phyloP scores from a whole-genome alignment of 2,329 filamentous ascomycete species.

The Didymella pomorum region DNA sequence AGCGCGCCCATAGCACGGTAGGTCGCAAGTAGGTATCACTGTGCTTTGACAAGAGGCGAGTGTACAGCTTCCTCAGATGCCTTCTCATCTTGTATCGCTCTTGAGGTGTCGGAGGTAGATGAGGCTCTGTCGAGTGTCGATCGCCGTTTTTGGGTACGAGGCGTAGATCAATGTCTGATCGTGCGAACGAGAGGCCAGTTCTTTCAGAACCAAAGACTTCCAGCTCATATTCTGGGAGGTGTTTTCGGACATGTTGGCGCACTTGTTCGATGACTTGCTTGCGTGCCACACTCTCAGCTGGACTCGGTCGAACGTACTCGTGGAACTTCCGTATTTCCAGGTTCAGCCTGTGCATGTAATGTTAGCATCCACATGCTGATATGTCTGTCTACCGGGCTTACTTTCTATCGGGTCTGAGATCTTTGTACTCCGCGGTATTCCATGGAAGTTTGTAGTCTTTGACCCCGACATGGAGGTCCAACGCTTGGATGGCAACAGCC shows the following conservation, averaged over 20 bases:
- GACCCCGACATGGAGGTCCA: too few relatives aligned
- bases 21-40: constrained; percentile 24
- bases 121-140: constrained; percentile 12
- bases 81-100: constrained; percentile 17
- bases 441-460: constrained; percentile 30
- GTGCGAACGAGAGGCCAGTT: constrained; percentile 60
- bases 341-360: constrained; percentile 27
- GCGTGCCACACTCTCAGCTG: constrained; percentile 53
- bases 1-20: constrained; percentile 40
- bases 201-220: constrained; percentile 63
- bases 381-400: constrained; percentile 5
- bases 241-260: constrained; percentile 24
- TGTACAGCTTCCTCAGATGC: constrained; percentile 19
- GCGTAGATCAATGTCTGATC: constrained; percentile 64
- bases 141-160: constrained; percentile 28
- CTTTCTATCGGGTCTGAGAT: constrained; percentile 21
- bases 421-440: constrained; percentile 14
- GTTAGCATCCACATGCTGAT: neutral
- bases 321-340: constrained; percentile 41
- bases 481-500: constrained; percentile 27
- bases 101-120: constrained; percentile 25
- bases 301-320: constrained; percentile 48
- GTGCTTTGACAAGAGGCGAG: neutral
- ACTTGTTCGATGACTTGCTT: constrained; percentile 46
- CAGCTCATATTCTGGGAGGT: constrained; percentile 39